These are phyloP conservation scores for Boletus patriciae DNA, from an alignment of 768 basidiomycete genomes.

Conservation along the genomic window DNA sequence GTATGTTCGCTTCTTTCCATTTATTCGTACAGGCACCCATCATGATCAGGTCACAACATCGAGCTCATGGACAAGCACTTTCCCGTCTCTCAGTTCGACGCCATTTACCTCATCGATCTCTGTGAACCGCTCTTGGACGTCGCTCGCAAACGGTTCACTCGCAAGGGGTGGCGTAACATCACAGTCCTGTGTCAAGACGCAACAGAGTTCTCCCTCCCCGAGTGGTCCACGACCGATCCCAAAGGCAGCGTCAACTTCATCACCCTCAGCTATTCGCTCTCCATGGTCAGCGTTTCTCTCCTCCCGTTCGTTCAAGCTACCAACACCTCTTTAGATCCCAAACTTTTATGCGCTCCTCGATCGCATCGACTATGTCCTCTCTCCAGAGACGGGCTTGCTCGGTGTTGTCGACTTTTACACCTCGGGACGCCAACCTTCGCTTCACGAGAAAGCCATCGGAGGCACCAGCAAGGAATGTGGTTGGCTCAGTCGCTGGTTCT, in stretches of 20 bases:
- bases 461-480: constrained; percentile 58
- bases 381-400: constrained; percentile 57
- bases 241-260: constrained; percentile 56
- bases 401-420: constrained; percentile 78
- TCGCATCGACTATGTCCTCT: constrained; percentile 62
- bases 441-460: constrained; percentile 62
- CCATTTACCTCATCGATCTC: constrained; percentile 70
- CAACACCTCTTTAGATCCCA: constrained; percentile 44
- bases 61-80: constrained; percentile 68
- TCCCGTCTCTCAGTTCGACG: constrained; percentile 59
- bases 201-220: constrained; percentile 61
- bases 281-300: constrained; percentile 42
- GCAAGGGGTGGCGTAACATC: constrained; percentile 72
- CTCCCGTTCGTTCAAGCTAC: not conserved
- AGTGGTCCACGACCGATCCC: constrained; percentile 50
- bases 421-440: constrained; percentile 51
- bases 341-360: constrained; percentile 68
- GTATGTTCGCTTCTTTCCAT: constrained; percentile 24
- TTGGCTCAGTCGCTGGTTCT: constrained; percentile 74
- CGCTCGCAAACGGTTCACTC: constrained; percentile 64
- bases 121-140: constrained; percentile 71
- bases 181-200: constrained; percentile 74
- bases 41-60: constrained; percentile 50
- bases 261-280: constrained; percentile 57
- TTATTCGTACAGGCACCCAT: not conserved